Evolutionary conservation across 768 basidiomycete species (phyloP).

Genomic region (Cystobasidium tubakii): DNA sequence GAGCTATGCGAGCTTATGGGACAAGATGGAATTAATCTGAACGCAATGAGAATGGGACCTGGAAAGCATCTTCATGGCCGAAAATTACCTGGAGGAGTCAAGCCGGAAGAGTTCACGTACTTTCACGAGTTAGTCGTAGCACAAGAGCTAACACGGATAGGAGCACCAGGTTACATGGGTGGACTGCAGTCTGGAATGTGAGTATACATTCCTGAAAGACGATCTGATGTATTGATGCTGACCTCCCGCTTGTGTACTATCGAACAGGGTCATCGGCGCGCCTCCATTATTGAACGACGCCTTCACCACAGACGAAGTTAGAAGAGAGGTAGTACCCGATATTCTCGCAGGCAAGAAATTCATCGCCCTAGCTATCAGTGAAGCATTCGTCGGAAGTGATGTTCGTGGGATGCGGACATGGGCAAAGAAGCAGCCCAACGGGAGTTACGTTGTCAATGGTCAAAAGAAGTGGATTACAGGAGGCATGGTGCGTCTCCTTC

Average conservation of each 20-base stretch:
- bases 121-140: constrained; percentile 81
- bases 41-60: constrained; percentile 87
- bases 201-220: background rate
- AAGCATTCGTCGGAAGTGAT: constrained; percentile 70
- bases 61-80: constrained; percentile 77
- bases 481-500: constrained; percentile 30
- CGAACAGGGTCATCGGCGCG: constrained; percentile 58
- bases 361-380: constrained; percentile 79
- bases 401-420: constrained; percentile 55
- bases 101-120: constrained; percentile 77
- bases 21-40: constrained; percentile 55
- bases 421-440: constrained; percentile 16
- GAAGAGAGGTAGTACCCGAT: constrained; percentile 60
- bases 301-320: constrained; percentile 46
- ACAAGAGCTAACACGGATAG: constrained; percentile 67
- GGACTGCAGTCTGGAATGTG: constrained; percentile 51
- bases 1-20: constrained; percentile 39
- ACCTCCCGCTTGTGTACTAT: constrained; percentile 51
- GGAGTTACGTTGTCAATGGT: constrained; percentile 53
- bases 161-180: constrained; percentile 72
- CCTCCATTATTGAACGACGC: constrained; percentile 82
- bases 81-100: constrained; percentile 63
- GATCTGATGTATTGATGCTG: background rate
- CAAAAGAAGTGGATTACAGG: constrained; percentile 57
- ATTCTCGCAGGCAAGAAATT: constrained; percentile 59